phyloP scores from a whole-genome alignment of 2,329 filamentous ascomycete species.

The Alternaria metachromatica region DNA sequence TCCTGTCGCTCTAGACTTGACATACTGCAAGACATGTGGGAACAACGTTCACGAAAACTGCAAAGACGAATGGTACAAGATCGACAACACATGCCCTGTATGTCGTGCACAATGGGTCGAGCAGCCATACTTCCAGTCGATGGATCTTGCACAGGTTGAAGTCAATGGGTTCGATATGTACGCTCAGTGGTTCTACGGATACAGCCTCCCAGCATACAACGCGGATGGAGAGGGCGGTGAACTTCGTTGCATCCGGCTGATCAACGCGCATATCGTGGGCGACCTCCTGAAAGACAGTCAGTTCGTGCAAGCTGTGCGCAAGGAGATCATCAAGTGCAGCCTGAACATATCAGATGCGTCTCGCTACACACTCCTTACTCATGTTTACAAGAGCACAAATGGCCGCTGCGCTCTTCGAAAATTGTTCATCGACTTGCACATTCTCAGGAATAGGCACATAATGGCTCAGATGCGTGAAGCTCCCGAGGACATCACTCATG shows the following conservation, averaged over 20 bases:
- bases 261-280: background rate
- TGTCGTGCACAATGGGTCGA: background rate
- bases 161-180: background rate
- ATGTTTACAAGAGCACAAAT: background rate
- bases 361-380: background rate
- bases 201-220: background rate
- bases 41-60: background rate
- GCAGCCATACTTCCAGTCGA: too few species aligned
- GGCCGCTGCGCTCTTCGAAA: background rate
- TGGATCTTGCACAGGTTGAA: background rate
- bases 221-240: background rate
- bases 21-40: background rate
- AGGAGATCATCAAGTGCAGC: background rate
- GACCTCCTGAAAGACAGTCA: background rate
- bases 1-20: background rate
- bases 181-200: background rate
- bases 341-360: background rate
- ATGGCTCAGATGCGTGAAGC: too few species aligned
- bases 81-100: background rate
- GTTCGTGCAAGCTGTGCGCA: background rate
- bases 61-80: background rate
- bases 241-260: background rate
- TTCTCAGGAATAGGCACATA: too few species aligned
- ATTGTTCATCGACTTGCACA: background rate
- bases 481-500: too few species aligned